These are phyloP conservation scores for Cucurbitaria berberidis DNA, from an alignment of 2,329 filamentous ascomycete genomes.

Conservation along the genomic window DNA sequence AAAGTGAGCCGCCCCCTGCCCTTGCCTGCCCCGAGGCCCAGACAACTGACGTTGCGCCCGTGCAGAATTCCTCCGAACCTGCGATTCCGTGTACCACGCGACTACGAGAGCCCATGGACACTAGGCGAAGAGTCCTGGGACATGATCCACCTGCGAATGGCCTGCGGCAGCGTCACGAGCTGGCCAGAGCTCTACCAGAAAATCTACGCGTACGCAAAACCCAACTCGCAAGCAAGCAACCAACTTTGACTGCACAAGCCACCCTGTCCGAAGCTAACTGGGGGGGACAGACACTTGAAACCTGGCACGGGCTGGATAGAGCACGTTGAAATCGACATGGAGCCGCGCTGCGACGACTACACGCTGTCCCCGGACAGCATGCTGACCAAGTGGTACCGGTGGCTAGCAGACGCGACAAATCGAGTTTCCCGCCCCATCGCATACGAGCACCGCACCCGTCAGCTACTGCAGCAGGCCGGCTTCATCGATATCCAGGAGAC, in stretches of 20 bases:
- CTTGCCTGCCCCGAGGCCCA: slow-evolving; percentile 47
- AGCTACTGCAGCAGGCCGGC: slow-evolving; percentile 70
- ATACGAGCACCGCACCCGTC: slow-evolving; percentile 67
- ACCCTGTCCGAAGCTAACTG: slow-evolving; percentile 27
- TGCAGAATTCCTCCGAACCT: slow-evolving; percentile 73
- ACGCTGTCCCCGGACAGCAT: slow-evolving; percentile 64
- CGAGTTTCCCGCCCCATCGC: slow-evolving; percentile 68
- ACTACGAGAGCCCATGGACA: slow-evolving; percentile 79
- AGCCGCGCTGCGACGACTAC: slow-evolving; percentile 73
- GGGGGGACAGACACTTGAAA: slow-evolving; percentile 70
- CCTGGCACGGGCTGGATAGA: slow-evolving; percentile 79
- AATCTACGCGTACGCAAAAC: slow-evolving; percentile 68
- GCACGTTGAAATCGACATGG: slow-evolving; percentile 87
- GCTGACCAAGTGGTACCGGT: slow-evolving; percentile 72
- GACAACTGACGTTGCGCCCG: slow-evolving; percentile 33
- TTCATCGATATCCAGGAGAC: slow-evolving; percentile 80
- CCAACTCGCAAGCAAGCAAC: no score
- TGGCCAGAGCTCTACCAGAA: slow-evolving; percentile 79
- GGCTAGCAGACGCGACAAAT: slow-evolving; percentile 71
- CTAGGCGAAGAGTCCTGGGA: slow-evolving; percentile 74
- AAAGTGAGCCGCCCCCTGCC: slow-evolving; percentile 53
- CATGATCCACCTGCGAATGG: slow-evolving; percentile 81
- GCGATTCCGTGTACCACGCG: slow-evolving; percentile 70
- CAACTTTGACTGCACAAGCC: background rate
- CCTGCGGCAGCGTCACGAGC: slow-evolving; percentile 76